These are phyloP conservation scores for Beauveria varroae DNA, from an alignment of 2,329 filamentous ascomycete species.

Conservation along the genomic window DNA sequence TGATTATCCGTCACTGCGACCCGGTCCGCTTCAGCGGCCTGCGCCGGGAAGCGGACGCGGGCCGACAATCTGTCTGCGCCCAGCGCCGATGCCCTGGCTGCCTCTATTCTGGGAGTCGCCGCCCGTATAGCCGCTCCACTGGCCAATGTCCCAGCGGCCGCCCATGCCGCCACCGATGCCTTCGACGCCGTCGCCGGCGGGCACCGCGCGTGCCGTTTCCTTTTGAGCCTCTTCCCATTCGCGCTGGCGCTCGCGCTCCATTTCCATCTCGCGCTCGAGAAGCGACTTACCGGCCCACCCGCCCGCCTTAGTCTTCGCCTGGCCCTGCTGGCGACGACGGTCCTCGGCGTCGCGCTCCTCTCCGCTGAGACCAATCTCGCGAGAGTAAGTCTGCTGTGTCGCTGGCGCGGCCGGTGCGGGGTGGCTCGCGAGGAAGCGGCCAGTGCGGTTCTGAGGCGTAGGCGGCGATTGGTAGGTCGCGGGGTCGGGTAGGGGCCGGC, in stretches of 20 bases:
- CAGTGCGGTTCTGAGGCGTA: slow-evolving; percentile 40
- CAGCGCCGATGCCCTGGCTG: slow-evolving; percentile 57
- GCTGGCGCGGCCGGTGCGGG: slow-evolving; percentile 36
- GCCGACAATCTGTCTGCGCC: slow-evolving; percentile 71
- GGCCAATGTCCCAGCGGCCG: slow-evolving; percentile 67
- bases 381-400: slow-evolving; percentile 44
- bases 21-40: slow-evolving; percentile 10
- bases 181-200: slow-evolving; percentile 45
- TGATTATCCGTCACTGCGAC: slow-evolving; percentile 9
- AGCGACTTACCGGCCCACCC: slow-evolving; percentile 62
- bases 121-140: slow-evolving; percentile 68
- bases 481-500: slow-evolving; percentile 48
- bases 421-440: slow-evolving; percentile 50
- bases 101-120: slow-evolving; percentile 69
- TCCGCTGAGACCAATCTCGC: slow-evolving; percentile 45
- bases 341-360: slow-evolving; percentile 58
- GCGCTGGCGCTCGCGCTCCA: slow-evolving; percentile 64
- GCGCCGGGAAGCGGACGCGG: slow-evolving; percentile 56
- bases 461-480: slow-evolving; percentile 24
- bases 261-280: slow-evolving; percentile 73
- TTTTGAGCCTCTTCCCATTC: slow-evolving; percentile 76
- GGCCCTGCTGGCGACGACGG: slow-evolving; percentile 49
- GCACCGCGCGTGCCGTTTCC: slow-evolving; percentile 46
- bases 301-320: slow-evolving; percentile 53
- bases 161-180: slow-evolving; percentile 60